Percentiles rank a stretch among this genome's conserved stretches.
Conservation (phyloP, 225 moss, liverwort and hornwort genomes). For the Straminergon stramineum region DNA sequence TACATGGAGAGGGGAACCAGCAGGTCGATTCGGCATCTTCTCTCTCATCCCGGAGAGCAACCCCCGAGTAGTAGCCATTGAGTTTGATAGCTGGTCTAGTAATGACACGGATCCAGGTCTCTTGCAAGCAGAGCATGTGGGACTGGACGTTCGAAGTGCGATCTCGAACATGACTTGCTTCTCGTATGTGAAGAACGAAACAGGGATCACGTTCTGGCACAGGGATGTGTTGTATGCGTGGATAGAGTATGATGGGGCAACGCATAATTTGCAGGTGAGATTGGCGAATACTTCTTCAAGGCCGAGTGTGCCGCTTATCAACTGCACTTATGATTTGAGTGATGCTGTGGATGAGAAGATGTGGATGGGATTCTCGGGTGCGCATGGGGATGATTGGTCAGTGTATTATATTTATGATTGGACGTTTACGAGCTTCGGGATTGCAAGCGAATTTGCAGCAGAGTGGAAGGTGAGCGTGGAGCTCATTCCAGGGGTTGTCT, state of each 20-base stretch:
- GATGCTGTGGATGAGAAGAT: constrained; percentile 28
- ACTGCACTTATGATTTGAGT: constrained; percentile 1
- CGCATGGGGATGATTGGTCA: constrained; percentile 24
- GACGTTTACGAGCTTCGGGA: constrained; percentile 22
- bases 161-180: background rate
- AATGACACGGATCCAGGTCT: background rate
- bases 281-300: constrained; percentile 3
- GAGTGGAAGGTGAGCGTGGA: background rate
- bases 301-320: constrained; percentile 11
- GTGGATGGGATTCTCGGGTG: constrained; percentile 64
- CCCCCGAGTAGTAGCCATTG: constrained; percentile 25
- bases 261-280: constrained; percentile 14
- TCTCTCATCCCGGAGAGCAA: background rate
- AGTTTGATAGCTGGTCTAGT: constrained; percentile 43
- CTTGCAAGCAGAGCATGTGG: background rate
- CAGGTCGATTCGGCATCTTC: constrained; percentile 10
- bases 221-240: constrained; percentile 27
- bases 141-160: background rate
- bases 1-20: background rate
- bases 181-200: background rate
- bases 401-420: constrained; percentile 19
- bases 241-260: constrained; percentile 55
- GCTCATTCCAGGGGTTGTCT: background rate
- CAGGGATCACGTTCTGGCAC: constrained; percentile 20
- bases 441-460: background rate